Base-by-base conservation (phyloP, 441 rosid species). In the Adansonia rubrostipa region DNA sequence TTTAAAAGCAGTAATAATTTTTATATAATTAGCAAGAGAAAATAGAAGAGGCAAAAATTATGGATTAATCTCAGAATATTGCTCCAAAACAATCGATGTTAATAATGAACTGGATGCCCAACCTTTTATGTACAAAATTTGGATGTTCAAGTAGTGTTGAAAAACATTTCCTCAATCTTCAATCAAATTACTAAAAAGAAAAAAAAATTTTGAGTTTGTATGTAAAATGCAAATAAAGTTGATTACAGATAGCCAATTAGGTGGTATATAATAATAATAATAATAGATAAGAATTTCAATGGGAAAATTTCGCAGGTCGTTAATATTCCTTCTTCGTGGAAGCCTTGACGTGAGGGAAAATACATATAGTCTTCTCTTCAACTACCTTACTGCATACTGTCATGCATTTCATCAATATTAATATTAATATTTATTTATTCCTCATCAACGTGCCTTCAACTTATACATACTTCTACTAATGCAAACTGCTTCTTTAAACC, bases 341-440 rank as follows among this genome's bases (percentile, higher is more conserved):
- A 72, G 75, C 64, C 75, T 72, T 72, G 13, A 72, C 75, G 64
- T 56, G 33, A 36, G 64, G 7, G 75, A 63, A 69, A 72, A 2
- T 36, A 36, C 40, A 4, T 36, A 14, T 72, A 36, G 64, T 56
- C 64, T 40, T 56, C 75, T 10, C 75, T 54, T 36, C 75, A 72
- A 63, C 75, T 9, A 54, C 20, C 44, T 28, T 15, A 15, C 22
- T 50, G 11, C 74, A 70, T 67, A 71, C 4, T 8, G 61, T 9
- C 47, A 53, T 28, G 45, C 74, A 48, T 14, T 50, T 20, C 42
- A 22, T 66, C 50, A 64, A 63, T 0, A 15, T 17, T 36, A 36
- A 58, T 0, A 57, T 57, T 8, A 19, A 61, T 5, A 61, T 24
- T 11, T 61, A 61, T 67, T 9, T 5, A 50, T 50, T 51, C 75